phyloP scores from a whole-genome alignment of 2,329 filamentous ascomycete species.

The Microcyclosporella mali region DNA sequence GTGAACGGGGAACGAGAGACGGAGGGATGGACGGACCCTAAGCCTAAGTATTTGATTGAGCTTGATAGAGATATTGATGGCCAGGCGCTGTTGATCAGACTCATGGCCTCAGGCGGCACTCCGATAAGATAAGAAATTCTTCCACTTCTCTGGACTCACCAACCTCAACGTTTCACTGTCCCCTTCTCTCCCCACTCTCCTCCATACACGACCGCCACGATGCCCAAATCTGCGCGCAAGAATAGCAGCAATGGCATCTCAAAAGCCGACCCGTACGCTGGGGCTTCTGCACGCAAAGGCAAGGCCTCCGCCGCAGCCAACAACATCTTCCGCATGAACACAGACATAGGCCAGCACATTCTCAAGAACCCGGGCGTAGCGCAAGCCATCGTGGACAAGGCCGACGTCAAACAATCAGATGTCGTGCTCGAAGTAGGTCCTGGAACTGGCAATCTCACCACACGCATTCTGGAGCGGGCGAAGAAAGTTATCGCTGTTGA shows the following conservation, averaged over 20 bases:
- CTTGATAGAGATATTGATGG: too few relatives aligned
- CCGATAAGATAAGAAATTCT: too few relatives aligned
- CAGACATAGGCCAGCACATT: constrained; percentile 81
- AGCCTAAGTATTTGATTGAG: too few relatives aligned
- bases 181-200: too few relatives aligned
- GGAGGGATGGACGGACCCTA: too few relatives aligned
- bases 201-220: constrained; percentile 16
- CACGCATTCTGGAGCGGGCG: constrained; percentile 79
- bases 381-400: constrained; percentile 77
- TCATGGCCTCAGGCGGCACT: too few relatives aligned
- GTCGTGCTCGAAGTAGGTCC: constrained; percentile 88
- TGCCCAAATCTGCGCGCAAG: constrained; percentile 40
- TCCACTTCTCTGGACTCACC: too few relatives aligned
- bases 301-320: constrained; percentile 48
- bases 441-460: constrained; percentile 82
- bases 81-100: too few relatives aligned
- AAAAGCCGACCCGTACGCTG: constrained; percentile 41
- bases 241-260: constrained; percentile 29
- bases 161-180: too few relatives aligned
- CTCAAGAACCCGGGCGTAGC: constrained; percentile 86
- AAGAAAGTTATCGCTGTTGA: constrained; percentile 82
- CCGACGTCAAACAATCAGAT: constrained; percentile 81
- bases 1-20: too few relatives aligned
- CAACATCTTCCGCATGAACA: constrained; percentile 97
- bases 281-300: constrained; percentile 39